Base-by-base conservation (phyloP, 2,329 filamentous ascomycete species). In the Hymenoscyphus scutula region DNA sequence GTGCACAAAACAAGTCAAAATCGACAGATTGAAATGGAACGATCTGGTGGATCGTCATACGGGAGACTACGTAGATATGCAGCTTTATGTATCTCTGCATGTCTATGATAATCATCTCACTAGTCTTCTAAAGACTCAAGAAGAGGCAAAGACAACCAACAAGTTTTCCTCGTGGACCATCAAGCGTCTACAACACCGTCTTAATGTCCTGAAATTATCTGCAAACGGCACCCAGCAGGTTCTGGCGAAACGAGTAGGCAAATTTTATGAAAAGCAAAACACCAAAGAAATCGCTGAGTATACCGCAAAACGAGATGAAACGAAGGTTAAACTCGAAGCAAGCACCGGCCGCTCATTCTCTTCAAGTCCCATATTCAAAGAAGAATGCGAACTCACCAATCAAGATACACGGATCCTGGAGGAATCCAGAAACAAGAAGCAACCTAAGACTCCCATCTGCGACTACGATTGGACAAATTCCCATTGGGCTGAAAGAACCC, bases 381-480 rank as follows among this genome's bases (percentile, higher is more conserved):
- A n/a, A 53, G 23, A 37, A 62, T 1, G 25, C 56, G 1, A 23
- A 58, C 4, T 2, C 5, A 25, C 48, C 5, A 53, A 30, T 15
- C 48, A 29, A 19, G 41, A 62, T 29, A 15, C 29, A 15, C 11
- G 58, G 61, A 45, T 48, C 5, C 62, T 19, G 32, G 11, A 13
- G 1, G 41, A 30, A 15, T 27, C 58, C 30, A 55, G 27, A 11
- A 5, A 25, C 5, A 23, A 8, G 7, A 32, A 17, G 10, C 17
- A 25, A 23, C 23, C 56, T 1, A 38, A 30, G 19, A 32, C 23
- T 27, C 59, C 53, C 23, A 19, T 61, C 1, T 68, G 66, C 25
- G 60, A 65, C 19, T 70, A 68, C 37, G 53, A 69, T 34, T 67
- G 64, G 64, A 64, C 64, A 15, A 41, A 65, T 11, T 70, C 67